Base-by-base conservation (phyloP, 78 protist genomes). In the Trichosphaerium sp. region DNA sequence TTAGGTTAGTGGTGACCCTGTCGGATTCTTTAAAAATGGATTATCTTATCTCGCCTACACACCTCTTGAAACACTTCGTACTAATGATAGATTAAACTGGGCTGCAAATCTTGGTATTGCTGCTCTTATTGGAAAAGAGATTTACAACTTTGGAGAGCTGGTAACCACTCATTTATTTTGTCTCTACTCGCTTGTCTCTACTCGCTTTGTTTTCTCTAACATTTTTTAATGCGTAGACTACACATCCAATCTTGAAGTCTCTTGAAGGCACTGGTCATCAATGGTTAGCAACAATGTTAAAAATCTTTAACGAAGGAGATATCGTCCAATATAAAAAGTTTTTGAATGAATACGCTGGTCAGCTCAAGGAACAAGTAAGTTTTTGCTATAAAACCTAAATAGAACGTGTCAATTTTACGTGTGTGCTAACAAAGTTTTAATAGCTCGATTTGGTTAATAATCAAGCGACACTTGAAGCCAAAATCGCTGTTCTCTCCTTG, bases 141-240 rank as follows among this genome's bases (percentile, higher is more conserved):
- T 81, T 4, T 81, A 75, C 72, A 81, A 81, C 82, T 82, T 81
- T 60, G 85, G 87, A 34, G 86, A 80, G 61, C 61, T 80, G 48
- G 58, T 78, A 26, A 47, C 21, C 51, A n/a, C 21, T n/a, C 32
- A 47, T 47, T 47, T 47, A 21, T 47, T 21, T n/a, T 21, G 21
- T n/a, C 21, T 47, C 51, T 47, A 47, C 51, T 47, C 6, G 57
- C 6, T 28, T 5, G 57, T 51, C 38, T 5, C 3, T 5, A 31
- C 6, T 28, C n/a, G n/a, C n/a, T n/a, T n/a, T n/a, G n/a, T n/a
- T n/a, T n/a, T n/a, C n/a, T n/a, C n/a, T n/a, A n/a, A 3, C 21
- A 7, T 28, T 5, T 14, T 51, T 7, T 6, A 52, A 6, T 29
- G 57, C 25, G 32, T 39, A 62, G 67, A 43, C 51, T 1, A 40